Evolutionary conservation across 2,329 filamentous ascomycete genomes (phyloP), one percentile per base, ranked within the genome.

Genomic region (Penicillium sp.): DNA sequence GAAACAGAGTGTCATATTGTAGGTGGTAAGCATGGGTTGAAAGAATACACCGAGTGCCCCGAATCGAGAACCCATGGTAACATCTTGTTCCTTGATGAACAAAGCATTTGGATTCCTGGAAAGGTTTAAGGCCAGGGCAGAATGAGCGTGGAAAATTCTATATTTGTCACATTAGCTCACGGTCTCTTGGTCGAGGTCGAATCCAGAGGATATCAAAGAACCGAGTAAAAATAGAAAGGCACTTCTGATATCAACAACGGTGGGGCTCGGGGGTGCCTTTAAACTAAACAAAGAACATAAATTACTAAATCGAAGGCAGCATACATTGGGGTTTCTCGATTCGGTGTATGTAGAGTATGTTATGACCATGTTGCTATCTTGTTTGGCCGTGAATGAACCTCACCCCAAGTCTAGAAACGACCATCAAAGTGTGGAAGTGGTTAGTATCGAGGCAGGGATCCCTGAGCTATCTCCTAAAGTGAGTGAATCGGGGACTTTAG

Each of bases 1-100:
- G 47, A 50, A 22, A 31, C n/a, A 24, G n/a, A 38, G 37, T 40
- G 39, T 9, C 26, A 15, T 33, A 42, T 47, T 51, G 43, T 47
- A 47, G 24, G 32, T 17, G 32, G 48, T 31, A 41, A 35, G 37
- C 32, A 32, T 9, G 38, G 37, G 37, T 21, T 51, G 24, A 51
- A 51, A 47, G 48, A 38, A 51, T 35, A 34, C 13, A 4, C 12
- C 43, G n/a, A 28, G 28, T 38, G 4, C 38, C 24, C 44, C 31
- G 26, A 26, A 10, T 42, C 37, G 12, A 37, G n/a, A n/a, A 17
- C 28, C 24, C 38, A 32, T 37, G 22, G 37, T 32, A 26, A n/a
- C n/a, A 26, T 32, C 19, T 21, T 32, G 15, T 21, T 28, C 34
- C 19, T 47, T 31, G 32, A 28, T 22, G 26, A 15, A 42, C 43